Evolutionary conservation across 768 basidiomycete species (phyloP), one percentile per base, ranked within the genome.

Genomic region (Pleurotus platypus): DNA sequence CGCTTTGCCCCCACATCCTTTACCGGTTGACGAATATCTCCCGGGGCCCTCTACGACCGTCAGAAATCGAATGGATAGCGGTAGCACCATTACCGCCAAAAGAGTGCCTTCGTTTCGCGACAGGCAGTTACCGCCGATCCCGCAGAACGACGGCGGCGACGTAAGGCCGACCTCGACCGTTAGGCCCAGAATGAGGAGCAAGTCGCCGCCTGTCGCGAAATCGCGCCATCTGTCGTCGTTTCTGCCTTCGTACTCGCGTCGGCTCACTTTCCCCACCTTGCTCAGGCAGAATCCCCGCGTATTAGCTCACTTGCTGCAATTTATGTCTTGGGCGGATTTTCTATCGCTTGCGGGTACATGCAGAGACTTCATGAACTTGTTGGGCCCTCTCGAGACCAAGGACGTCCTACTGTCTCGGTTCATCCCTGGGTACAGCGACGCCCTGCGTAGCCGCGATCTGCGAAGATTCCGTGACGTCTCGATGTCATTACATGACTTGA

Each of bases 401-500:
- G 72, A 78, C 64, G 64, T 71, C 47, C 67, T 82, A 24, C 72
- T 82, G 12, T 58, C 74, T 15, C 75, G 75, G 37, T 88, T 78
- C 63, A 76, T 92, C 1, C 83, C 85, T 0, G 82, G 80, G 4
- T 92, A 84, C 64, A 65, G 70, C 5, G 60, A 71, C 43, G 78
- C 77, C 42, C 64, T 83, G 45, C 71, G 69, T 2, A 62, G 70
- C 48, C 67, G 78, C 43, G 78, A 81, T 58, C 58, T 71, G 22
- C 64, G 68, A 40, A 65, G 73, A 5, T 71, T 72, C 49, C 75
- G 78, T 48, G 74, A 78, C 40, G 75, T 90, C 20, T 73, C 75
- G 3, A 65, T 89, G 58, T 75, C 78, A 40, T 69, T 90, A 40
- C 69, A 76, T 46, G 85, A 90, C 66, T 70, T 92, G 13, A 77